phyloP scores from a whole-genome alignment of 2,329 filamentous ascomycete species.

The Chaetomium globosum region DNA sequence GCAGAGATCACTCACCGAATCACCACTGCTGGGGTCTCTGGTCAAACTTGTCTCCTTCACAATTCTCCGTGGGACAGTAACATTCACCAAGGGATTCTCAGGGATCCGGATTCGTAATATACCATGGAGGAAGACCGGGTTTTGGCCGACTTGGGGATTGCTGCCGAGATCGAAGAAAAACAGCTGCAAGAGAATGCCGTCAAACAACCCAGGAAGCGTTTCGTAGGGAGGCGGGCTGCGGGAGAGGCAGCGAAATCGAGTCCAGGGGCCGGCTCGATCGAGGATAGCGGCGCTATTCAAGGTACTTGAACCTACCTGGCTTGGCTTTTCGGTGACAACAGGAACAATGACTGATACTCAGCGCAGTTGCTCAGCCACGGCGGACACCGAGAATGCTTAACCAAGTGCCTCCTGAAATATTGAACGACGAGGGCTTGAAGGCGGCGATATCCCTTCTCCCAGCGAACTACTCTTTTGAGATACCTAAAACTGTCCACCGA shows the following conservation, averaged over 20 bases:
- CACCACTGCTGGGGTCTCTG: background rate
- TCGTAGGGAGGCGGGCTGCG: conserved; percentile 80
- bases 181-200: conserved; percentile 44
- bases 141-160: conserved; percentile 69
- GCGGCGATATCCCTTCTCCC: conserved; percentile 85
- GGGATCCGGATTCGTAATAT: background rate
- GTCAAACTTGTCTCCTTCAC: background rate
- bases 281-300: conserved; percentile 69
- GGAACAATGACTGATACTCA: conserved; percentile 22
- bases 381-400: conserved; percentile 81
- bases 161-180: conserved; percentile 61
- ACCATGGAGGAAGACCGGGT: conserved; percentile 78
- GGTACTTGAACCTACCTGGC: conserved; percentile 50
- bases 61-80: background rate
- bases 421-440: conserved; percentile 82
- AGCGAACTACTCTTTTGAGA: conserved; percentile 97
- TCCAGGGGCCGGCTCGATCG: conserved; percentile 45
- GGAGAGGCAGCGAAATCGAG: conserved; percentile 58
- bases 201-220: conserved; percentile 85
- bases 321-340: background rate
- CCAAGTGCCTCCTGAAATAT: conserved; percentile 83
- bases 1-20: background rate
- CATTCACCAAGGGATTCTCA: background rate
- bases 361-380: conserved; percentile 68
- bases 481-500: conserved; percentile 95